These are phyloP conservation scores for Selaginella tamariscina DNA, from an alignment of 75 land plant genomes.

Conservation along the genomic window DNA sequence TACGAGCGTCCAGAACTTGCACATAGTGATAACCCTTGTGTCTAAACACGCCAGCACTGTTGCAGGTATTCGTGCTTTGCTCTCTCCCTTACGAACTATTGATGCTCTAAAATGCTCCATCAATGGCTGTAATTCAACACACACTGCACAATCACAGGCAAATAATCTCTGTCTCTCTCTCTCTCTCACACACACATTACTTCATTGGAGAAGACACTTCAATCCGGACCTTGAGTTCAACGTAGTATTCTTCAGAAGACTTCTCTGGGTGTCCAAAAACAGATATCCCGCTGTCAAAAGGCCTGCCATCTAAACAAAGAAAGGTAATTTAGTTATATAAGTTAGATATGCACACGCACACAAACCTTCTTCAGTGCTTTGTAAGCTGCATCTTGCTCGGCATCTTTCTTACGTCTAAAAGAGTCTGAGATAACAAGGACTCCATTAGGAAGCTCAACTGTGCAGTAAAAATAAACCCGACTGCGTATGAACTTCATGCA, in stretches of 20 bases:
- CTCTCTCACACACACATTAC: background rate
- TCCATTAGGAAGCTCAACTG: constrained; percentile 25
- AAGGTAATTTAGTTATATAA: background rate
- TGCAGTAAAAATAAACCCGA: constrained; percentile 18
- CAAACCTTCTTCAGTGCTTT: constrained; percentile 23
- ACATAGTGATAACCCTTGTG: constrained; percentile 39
- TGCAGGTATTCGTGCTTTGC: constrained; percentile 46
- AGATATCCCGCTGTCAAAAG: background rate
- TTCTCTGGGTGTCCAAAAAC: background rate
- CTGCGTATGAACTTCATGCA: background rate
- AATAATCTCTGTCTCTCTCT: background rate
- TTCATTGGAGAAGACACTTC: background rate
- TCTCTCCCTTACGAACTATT: constrained; percentile 38
- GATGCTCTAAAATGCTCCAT: constrained; percentile 68
- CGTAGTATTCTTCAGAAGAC: background rate
- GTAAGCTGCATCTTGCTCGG: constrained; percentile 31
- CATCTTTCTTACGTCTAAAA: constrained; percentile 28
- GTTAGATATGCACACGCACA: background rate
- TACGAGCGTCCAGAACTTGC: constrained; percentile 52
- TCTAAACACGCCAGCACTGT: constrained; percentile 49
- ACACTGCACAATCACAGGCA: constrained; percentile 29
- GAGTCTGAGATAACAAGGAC: constrained; percentile 16
- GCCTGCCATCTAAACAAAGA: background rate
- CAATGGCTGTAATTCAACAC: constrained; percentile 43
- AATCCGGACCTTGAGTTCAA: background rate